phyloP scores from a whole-genome alignment of 208 protist species.

The Leishmania martiniquensis region DNA sequence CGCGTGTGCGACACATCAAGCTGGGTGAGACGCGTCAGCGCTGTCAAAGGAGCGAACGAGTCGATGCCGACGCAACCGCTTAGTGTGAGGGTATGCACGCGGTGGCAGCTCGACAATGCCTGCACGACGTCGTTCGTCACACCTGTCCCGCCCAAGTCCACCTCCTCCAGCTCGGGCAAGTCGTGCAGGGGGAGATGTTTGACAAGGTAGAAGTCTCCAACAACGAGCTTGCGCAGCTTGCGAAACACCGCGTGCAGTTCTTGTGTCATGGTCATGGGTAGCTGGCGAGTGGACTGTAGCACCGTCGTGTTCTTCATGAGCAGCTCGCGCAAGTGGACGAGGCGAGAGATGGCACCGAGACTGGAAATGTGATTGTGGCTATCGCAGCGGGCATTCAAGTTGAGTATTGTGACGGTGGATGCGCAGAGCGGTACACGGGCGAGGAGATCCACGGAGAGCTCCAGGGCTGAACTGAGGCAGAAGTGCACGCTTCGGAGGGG shows the following conservation, averaged over 20 bases:
- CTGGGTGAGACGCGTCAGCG: conserved; percentile 5
- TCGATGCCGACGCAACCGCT: conserved; percentile 18
- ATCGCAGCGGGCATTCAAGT: conserved; percentile 31
- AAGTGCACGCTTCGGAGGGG: conserved; percentile 31
- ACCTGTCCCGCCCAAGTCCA: conserved; percentile 22
- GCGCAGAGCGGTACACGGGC: conserved; percentile 31
- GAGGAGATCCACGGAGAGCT: conserved; percentile 23
- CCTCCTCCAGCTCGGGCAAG: conserved; percentile 25
- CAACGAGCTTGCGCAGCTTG: conserved; percentile 30
- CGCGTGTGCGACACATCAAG: conserved; percentile 21
- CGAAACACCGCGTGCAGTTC: conserved; percentile 30
- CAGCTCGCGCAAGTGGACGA: conserved; percentile 33
- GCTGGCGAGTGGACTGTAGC: conserved; percentile 7
- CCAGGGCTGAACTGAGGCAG: conserved; percentile 19
- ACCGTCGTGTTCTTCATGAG: conserved; percentile 34
- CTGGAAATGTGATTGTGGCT: conserved; percentile 28
- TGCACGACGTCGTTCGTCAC: conserved; percentile 19
- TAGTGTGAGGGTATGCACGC: conserved; percentile 19
- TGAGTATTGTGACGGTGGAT: conserved; percentile 23
- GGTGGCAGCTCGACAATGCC: conserved; percentile 20
- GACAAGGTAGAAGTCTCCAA: conserved; percentile 36
- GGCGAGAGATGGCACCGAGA: conserved; percentile 19
- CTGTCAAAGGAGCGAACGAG: conserved; percentile 7
- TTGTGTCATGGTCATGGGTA: conserved; percentile 20
- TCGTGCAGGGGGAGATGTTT: conserved; percentile 24